Evolutionary conservation across 495 filamentous ascomycete genomes (phyloP).

Genomic region (Hyaloscypha variabilis): DNA sequence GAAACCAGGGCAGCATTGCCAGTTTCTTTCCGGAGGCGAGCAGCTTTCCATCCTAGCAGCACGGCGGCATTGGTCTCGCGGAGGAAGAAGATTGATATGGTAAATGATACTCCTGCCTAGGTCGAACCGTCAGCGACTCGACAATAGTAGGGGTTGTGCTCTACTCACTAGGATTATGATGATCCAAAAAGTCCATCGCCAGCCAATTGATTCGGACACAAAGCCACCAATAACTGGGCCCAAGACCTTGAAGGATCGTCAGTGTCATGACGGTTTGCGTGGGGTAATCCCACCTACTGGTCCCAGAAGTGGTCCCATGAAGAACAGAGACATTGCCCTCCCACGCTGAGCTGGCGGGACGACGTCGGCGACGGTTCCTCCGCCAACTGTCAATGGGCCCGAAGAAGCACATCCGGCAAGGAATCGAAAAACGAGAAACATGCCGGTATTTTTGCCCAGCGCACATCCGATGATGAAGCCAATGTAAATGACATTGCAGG

Average conservation of each 20-base stretch:
- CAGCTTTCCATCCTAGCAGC: slow-evolving; percentile 73
- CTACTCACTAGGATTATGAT: slow-evolving; percentile 42
- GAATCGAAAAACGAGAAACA: slow-evolving; percentile 58
- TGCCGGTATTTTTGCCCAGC: slow-evolving; percentile 39
- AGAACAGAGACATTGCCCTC: slow-evolving; percentile 52
- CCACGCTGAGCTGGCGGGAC: slow-evolving; percentile 47
- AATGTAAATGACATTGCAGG: slow-evolving; percentile 50
- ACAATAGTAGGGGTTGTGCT: slow-evolving; percentile 22
- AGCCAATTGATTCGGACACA: slow-evolving; percentile 56
- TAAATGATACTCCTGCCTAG: slow-evolving; percentile 16
- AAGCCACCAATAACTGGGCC: slow-evolving; percentile 62
- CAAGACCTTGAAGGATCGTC: slow-evolving; percentile 39
- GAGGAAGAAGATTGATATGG: slow-evolving; percentile 64
- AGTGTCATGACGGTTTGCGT: slow-evolving; percentile 9
- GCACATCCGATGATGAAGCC: slow-evolving; percentile 52
- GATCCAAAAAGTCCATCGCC: slow-evolving; percentile 68
- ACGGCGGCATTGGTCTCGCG: slow-evolving; percentile 85
- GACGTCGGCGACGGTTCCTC: slow-evolving; percentile 59
- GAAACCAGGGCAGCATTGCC: slow-evolving; percentile 63
- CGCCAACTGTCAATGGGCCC: slow-evolving; percentile 51
- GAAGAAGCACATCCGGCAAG: slow-evolving; percentile 54
- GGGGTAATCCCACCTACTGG: slow-evolving; percentile 34
- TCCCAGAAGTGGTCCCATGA: slow-evolving; percentile 55
- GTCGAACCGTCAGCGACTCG: slow-evolving; percentile 5
- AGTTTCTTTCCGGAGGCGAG: slow-evolving; percentile 68